Base-by-base conservation (phyloP, 208 protist genomes). In the Leishmania guyanensis region DNA sequence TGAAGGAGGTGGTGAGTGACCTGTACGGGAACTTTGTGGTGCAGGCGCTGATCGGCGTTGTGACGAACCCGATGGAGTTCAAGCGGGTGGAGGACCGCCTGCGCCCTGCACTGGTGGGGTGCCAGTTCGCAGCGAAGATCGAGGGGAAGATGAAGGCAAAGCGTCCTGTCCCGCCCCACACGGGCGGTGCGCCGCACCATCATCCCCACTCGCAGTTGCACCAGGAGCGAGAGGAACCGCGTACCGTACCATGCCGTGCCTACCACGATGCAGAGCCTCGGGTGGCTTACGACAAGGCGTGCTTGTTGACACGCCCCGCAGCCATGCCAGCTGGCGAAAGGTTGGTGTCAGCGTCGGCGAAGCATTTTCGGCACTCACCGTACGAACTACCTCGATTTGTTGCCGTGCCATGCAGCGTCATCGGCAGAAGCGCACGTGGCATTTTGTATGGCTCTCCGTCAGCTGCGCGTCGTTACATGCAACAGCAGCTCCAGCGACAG, bases 1-100 rank as follows among this genome's bases (percentile, higher is more conserved):
- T 96, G 76, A 85, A 92, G 78, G 89, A 95, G 84, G 73, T 96
- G 74, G 89, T 95, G 66, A 87, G 86, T 66, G 93, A 97, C 84
- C 74, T 71, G 60, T 98, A 89, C 80, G 95, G 95, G 29, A 98
- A 98, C 86, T 98, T 96, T 80, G 95, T 97, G 9, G 84, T 97
- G 70, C 95, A 97, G 85, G 84, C 90, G 56, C 78, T 97, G 72
- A 89, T 95, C 56, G 88, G 90, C 56, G 88, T 85, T 36, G 86
- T 76, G 51, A 80, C 83, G 16, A 79, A 92, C 73, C 76, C 89
- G 22, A 86, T 77, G 74, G 93, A 97, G 80, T 33, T 94, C 48
- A 93, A 93, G 82, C 88, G 88, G 64, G 86, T 97, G 46, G 85
- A 82, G 78, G 90, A 97, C 64, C 88, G 91, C 22, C 89, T 97